A percentile compares a stretch with the other conserved stretches of the same genome.
Evolutionary conservation across 495 filamentous ascomycete genomes (phyloP).

Genomic region (Talaromyces liani): DNA sequence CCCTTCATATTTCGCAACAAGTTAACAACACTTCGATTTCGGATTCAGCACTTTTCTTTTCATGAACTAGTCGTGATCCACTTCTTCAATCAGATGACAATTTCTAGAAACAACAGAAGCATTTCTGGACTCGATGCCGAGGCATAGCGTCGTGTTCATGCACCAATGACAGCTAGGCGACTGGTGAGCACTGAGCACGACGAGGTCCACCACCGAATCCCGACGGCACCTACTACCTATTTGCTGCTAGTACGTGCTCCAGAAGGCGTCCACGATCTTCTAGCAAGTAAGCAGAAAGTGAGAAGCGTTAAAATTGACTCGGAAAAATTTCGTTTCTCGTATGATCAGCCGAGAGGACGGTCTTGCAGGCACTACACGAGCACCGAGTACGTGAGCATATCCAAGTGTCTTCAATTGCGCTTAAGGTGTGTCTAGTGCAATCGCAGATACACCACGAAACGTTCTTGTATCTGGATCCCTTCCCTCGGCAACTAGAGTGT

Average conservation of each 20-base stretch:
- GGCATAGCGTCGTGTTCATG: neutral
- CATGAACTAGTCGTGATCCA: neutral
- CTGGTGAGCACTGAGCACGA: neutral
- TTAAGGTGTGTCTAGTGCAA: neutral
- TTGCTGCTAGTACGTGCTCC: neutral
- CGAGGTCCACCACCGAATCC: neutral
- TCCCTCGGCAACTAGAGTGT: neutral
- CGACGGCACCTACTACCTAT: neutral
- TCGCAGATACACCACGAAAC: neutral
- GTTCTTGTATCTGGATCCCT: neutral
- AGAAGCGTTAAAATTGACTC: neutral
- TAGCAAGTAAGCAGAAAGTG: neutral
- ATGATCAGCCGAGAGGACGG: neutral
- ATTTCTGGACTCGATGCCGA: neutral
- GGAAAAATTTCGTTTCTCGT: neutral
- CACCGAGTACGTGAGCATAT: neutral
- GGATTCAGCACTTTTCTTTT: neutral
- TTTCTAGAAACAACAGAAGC: neutral
- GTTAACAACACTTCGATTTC: neutral
- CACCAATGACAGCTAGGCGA: neutral
- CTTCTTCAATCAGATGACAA: neutral
- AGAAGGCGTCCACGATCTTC: neutral
- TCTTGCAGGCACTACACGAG: neutral
- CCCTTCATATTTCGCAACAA: neutral
- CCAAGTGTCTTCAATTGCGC: neutral